Evolutionary conservation across 177 flowering plant species (phyloP).

Genomic region (Vitis hybrid): DNA sequence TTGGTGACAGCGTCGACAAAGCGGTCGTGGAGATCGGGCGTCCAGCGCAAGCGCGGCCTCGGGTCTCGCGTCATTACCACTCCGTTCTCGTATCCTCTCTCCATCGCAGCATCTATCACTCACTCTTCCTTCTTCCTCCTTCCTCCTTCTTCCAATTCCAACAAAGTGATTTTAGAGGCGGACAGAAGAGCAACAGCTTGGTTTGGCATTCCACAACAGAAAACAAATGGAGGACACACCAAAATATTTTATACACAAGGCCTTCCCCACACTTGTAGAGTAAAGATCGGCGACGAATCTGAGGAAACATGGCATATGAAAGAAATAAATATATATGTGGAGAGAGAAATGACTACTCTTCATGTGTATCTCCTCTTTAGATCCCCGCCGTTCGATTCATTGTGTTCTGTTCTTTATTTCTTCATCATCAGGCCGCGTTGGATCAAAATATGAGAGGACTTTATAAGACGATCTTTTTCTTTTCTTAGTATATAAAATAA

Average conservation of each 20-base stretch:
- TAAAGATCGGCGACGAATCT: conserved; percentile 59
- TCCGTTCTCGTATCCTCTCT: conserved; percentile 35
- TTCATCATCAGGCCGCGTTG: background rate
- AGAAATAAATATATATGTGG: background rate
- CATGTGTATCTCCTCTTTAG: background rate
- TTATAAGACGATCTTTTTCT: too few species aligned
- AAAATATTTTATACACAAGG: too few species aligned
- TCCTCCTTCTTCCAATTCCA: conserved; percentile 25
- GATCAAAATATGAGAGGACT: too few species aligned
- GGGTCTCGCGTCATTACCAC: conserved; percentile 73
- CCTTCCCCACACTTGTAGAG: conserved; percentile 19
- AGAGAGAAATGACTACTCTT: background rate
- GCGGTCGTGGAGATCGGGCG: conserved; percentile 77
- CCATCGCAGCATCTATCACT: conserved; percentile 4
- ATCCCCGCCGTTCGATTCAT: background rate
- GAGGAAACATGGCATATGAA: conserved; percentile 18
- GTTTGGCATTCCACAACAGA: too few species aligned
- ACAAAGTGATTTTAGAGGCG: background rate
- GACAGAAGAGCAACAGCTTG: too few species aligned
- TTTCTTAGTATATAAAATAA: background rate
- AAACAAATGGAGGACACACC: too few species aligned
- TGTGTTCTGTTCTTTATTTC: background rate
- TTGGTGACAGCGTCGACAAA: conserved; percentile 89
- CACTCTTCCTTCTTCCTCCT: conserved; percentile 22
- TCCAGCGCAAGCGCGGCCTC: conserved; percentile 85